Base-by-base conservation (phyloP, 805 yeast genomes). In the Pichia ethanolica region DNA sequence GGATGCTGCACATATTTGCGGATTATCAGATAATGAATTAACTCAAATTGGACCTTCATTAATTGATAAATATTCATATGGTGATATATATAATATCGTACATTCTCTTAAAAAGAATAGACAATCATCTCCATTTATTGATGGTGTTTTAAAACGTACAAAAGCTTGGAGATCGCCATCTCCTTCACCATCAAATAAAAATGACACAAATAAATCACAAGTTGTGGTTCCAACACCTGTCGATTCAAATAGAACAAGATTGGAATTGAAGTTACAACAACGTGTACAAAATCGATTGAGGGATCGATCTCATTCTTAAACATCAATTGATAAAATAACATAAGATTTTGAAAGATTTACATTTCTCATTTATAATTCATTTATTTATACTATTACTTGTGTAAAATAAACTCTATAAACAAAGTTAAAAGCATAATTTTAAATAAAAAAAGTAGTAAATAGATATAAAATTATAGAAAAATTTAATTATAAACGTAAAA, bases 191-290 rank as follows among this genome's bases (percentile, higher is more conserved):
- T 11, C 40, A 6, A 44, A 35, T 35, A 12, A 14, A n/a, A 25
- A 27, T 12, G 25, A 30, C 32, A 40, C 33, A 7, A 10, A 9
- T 8, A 37, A 37, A 12, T 12, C 14, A n/a, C 10, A 37, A 26
- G 25, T 14, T 14, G 25, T 35, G 11, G n/a, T 13, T 9, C 36
- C 42, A 7, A 8, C n/a, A 28, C 12, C 30, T 20, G 13, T 50
- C n/a, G 56, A 51, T n/a, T 42, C 73, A 46, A 78, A 77, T 53
- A 73, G 79, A 57, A 64, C 69, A 13, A 60, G 81, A 45, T 51
- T 77, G 50, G 82, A 77, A 55, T 64, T 71, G 73, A 62, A 76
- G 47, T 59, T 77, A 45, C 72, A 75, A 58, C 75, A 74, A 60
- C 71, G 66, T 46, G 79, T 67, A 2, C 67, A 63, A 53, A 53